Conservation (phyloP, 2,329 filamentous ascomycete genomes). For the Zopfia rhizophila region DNA sequence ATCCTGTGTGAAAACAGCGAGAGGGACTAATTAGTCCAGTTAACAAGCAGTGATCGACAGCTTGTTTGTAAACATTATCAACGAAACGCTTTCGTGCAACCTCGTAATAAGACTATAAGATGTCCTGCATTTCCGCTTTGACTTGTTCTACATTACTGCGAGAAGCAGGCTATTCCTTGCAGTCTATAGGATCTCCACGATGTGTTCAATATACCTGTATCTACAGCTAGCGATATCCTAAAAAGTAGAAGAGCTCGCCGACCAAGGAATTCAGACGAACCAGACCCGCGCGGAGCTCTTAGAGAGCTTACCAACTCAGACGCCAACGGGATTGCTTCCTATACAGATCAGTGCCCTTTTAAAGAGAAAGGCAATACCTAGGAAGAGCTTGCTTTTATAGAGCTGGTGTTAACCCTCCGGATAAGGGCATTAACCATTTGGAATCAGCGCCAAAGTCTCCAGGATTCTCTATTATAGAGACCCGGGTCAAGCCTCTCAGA, state of each 20-base stretch:
- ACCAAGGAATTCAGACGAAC: conserved; percentile 1
- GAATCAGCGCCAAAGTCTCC: conserved; percentile 2
- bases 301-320: not conserved
- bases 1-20: too few species aligned
- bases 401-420: conserved; percentile 6
- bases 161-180: not conserved
- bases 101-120: too few species aligned
- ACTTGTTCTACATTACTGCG: conserved; percentile 2
- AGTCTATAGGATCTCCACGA: not conserved
- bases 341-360: conserved; percentile 1
- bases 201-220: conserved; percentile 1
- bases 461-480: conserved; percentile 16
- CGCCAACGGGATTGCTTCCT: conserved; percentile 1
- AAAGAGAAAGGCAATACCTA: conserved; percentile 2
- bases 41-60: too few species aligned
- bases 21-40: too few species aligned
- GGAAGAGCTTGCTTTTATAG: conserved; percentile 5
- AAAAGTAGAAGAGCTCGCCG: not conserved
- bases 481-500: conserved; percentile 9
- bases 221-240: conserved; percentile 1
- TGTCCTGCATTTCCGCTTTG: too few species aligned
- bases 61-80: too few species aligned
- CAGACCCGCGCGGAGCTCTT: not conserved
- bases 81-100: too few species aligned
- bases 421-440: conserved; percentile 5